Base-by-base conservation (phyloP, 2,329 filamentous ascomycete genomes). In the Cryoendolithus antarcticus region DNA sequence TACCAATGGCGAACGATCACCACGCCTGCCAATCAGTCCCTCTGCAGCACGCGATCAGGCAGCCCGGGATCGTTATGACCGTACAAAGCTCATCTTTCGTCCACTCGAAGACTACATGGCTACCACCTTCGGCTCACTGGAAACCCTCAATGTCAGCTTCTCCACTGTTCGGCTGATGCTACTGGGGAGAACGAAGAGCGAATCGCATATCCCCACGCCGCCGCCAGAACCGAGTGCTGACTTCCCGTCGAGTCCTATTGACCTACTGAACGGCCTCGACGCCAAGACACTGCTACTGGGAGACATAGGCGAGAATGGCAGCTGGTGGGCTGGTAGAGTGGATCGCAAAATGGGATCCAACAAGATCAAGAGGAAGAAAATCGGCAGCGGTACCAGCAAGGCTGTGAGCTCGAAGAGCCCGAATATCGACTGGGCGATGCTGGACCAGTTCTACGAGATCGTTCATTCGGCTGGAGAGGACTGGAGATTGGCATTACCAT, bases 71-170 rank as follows among this genome's bases (percentile, higher is more conserved):
- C 52, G 56, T 15, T 55, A 58, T 36, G 58, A 61, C 34, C 48
- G 52, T 3, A 61, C 69, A 2, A 77, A 72, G 52, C 67, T 65
- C 30, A 75, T 89, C 8, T 94, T 94, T 58, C 78, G 74, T 44
- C 70, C 71, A 4, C 57, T 94, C 9, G 85, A 93, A 60, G 80
- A 86, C 44, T 89, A 91, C 53, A 71, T 94, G 31, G 63, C 77
- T 36, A 59, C 63, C 12, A 80, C 74, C 48, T 83, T 93, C 51
- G 71, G 74, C 39, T 77, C 78, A 0, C 77, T 77, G 48, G 71
- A 81, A 38, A 78, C 73, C 46, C 61, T 94, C n/a, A 93, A 91
- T 56, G 67, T 66, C 9, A 88, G 86, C 0, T 94, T 94, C 54
- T 64, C 71, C 30, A 71, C 71, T 1, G 61, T 65, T 34, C 69